Evolutionary conservation across 2,329 filamentous ascomycete genomes (phyloP).

Genomic region (Onygenales sp.): DNA sequence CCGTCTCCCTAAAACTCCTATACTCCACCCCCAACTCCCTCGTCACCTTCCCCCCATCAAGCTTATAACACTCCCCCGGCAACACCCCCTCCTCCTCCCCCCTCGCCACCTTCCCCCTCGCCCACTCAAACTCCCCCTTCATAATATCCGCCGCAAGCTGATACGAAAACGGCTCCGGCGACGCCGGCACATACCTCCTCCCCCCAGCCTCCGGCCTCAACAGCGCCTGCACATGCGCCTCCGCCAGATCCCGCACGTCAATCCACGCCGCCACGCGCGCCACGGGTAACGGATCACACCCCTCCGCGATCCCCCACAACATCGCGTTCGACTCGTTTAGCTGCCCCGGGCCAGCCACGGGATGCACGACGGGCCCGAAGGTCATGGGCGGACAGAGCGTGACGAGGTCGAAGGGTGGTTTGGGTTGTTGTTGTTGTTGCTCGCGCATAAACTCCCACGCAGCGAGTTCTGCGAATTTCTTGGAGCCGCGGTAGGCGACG

Average conservation of each 20-base stretch:
- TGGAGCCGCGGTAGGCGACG: slow-evolving; percentile 23
- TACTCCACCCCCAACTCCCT: slow-evolving; percentile 33
- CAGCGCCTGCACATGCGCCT: slow-evolving; percentile 36
- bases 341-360: slow-evolving; percentile 22
- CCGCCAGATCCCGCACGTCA: slow-evolving; percentile 39
- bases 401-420: slow-evolving; percentile 34
- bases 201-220: slow-evolving; percentile 26
- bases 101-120: slow-evolving; percentile 20
- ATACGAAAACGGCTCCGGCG: slow-evolving; percentile 40
- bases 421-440: slow-evolving; percentile 15
- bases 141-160: slow-evolving; percentile 37
- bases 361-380: slow-evolving; percentile 33
- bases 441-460: slow-evolving; percentile 25
- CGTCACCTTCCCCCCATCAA: slow-evolving; percentile 35
- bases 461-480: slow-evolving; percentile 19
- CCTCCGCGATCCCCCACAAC: slow-evolving; percentile 33
- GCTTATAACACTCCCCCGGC: slow-evolving; percentile 22
- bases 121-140: slow-evolving; percentile 30
- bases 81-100: slow-evolving; percentile 29
- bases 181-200: slow-evolving; percentile 33
- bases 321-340: slow-evolving; percentile 37
- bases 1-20: slow-evolving; percentile 6
- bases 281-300: slow-evolving; percentile 27
- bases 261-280: slow-evolving; percentile 36
- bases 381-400: slow-evolving; percentile 39